phyloP scores from a whole-genome alignment of 257 asterid genomes.

The Hygrophila difformis region DNA sequence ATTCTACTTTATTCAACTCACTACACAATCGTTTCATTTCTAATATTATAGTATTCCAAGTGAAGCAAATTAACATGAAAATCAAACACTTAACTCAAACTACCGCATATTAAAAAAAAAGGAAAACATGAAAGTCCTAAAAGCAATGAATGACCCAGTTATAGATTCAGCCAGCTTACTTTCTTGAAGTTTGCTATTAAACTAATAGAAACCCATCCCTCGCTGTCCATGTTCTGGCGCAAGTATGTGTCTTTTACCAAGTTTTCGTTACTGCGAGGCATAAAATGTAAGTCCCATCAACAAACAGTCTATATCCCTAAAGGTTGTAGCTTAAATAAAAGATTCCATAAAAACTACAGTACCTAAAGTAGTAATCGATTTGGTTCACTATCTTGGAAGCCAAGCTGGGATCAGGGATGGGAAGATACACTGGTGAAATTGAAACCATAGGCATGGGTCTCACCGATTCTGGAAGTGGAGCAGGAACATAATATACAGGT shows the following conservation, averaged over 20 bases:
- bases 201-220: constrained; percentile 65
- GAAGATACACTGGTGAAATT: constrained; percentile 26
- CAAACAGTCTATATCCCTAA: background rate
- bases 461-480: constrained; percentile 41
- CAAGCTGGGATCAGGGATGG: constrained; percentile 46
- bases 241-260: constrained; percentile 50
- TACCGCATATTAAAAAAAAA: too few species aligned
- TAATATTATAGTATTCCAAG: too few species aligned
- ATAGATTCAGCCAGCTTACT: constrained; percentile 23
- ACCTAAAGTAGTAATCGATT: constrained; percentile 79
- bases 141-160: too few species aligned
- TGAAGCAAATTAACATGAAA: too few species aligned
- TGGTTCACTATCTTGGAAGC: constrained; percentile 45
- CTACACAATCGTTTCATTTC: too few species aligned
- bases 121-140: too few species aligned
- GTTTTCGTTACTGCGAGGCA: constrained; percentile 46
- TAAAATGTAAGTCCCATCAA: background rate
- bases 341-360: background rate
- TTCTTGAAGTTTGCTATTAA: constrained; percentile 66
- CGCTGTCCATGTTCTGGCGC: constrained; percentile 59
- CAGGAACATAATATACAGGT: constrained; percentile 34
- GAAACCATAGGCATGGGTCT: constrained; percentile 48
- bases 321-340: background rate
- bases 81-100: too few species aligned
- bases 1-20: too few species aligned